Evolutionary conservation across 306 rosid species (phyloP).

Genomic region (Cercis canadensis): DNA sequence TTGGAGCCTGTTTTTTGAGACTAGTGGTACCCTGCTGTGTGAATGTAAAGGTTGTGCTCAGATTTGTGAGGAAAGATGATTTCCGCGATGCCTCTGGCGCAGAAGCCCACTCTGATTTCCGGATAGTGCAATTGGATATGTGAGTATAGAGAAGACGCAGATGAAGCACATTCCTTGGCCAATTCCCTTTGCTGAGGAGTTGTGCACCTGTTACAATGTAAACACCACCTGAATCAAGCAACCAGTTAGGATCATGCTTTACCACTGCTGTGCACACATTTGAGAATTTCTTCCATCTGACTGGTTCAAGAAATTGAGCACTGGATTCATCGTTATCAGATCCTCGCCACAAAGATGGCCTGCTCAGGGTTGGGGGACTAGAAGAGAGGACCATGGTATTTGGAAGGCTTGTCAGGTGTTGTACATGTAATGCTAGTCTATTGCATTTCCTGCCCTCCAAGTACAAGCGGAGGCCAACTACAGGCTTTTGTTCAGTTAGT

Average conservation of each 20-base stretch:
- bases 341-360: slow-evolving; percentile 69
- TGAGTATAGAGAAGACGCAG: slow-evolving; percentile 77
- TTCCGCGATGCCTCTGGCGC: slow-evolving; percentile 79
- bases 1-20: slow-evolving; percentile 71
- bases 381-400: slow-evolving; percentile 64
- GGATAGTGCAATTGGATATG: slow-evolving; percentile 72
- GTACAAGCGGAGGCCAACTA: slow-evolving; percentile 88
- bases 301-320: slow-evolving; percentile 70
- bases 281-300: slow-evolving; percentile 90
- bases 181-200: slow-evolving; percentile 76
- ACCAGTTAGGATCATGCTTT: slow-evolving; percentile 85
- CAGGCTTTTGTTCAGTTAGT: slow-evolving; percentile 75
- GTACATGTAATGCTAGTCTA: slow-evolving; percentile 75
- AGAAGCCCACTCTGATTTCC: slow-evolving; percentile 79
- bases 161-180: slow-evolving; percentile 91
- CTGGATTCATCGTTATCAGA: slow-evolving; percentile 68
- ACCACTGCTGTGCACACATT: slow-evolving; percentile 83
- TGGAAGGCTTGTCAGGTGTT: slow-evolving; percentile 92
- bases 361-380: slow-evolving; percentile 40
- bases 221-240: slow-evolving; percentile 69
- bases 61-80: slow-evolving; percentile 77
- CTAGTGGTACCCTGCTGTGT: slow-evolving; percentile 68
- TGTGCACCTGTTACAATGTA: slow-evolving; percentile 92
- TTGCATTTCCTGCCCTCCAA: slow-evolving; percentile 87
- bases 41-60: slow-evolving; percentile 92